phyloP scores from a whole-genome alignment of 2,329 filamentous ascomycete genomes.

The Aureobasidium subglaciale region DNA sequence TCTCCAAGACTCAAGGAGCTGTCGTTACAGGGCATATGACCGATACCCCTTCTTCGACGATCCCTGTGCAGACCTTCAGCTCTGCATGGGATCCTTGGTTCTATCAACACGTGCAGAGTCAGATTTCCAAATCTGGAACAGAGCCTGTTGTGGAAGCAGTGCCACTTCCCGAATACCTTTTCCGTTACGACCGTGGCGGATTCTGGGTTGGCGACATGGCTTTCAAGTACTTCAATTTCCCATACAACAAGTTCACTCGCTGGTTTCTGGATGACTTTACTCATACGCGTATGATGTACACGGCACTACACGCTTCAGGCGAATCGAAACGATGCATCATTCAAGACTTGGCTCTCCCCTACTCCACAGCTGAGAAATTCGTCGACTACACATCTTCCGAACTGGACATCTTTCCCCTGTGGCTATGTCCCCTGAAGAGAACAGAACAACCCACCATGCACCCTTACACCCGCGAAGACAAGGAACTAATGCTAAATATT shows the following conservation, averaged over 20 bases:
- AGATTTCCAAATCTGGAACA: constrained; percentile 17
- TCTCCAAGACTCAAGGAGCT: constrained; percentile 35
- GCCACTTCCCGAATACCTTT: constrained; percentile 59
- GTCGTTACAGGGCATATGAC: constrained; percentile 41
- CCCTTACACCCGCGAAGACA: constrained; percentile 24
- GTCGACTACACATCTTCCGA: constrained; percentile 35
- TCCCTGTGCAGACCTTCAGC: constrained; percentile 31
- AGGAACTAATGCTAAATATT: constrained; percentile 48
- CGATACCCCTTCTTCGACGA: constrained; percentile 19
- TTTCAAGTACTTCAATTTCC: constrained; percentile 57
- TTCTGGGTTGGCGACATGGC: constrained; percentile 61
- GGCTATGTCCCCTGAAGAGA: constrained; percentile 38
- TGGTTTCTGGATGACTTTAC: constrained; percentile 56
- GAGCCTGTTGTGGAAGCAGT: constrained; percentile 44
- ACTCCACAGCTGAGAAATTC: constrained; percentile 36
- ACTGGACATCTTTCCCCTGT: constrained; percentile 41
- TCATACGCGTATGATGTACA: constrained; percentile 59
- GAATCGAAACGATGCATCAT: constrained; percentile 55
- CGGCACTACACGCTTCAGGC: constrained; percentile 55
- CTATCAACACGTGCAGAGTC: constrained; percentile 38
- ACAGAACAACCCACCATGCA: constrained; percentile 26
- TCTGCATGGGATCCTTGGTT: constrained; percentile 44
- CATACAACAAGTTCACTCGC: constrained; percentile 58
- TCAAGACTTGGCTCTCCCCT: constrained; percentile 53
- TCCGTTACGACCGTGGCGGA: constrained; percentile 62